Base-by-base conservation (phyloP, 495 filamentous ascomycete species). In the Lasiosphaeris hirsuta region DNA sequence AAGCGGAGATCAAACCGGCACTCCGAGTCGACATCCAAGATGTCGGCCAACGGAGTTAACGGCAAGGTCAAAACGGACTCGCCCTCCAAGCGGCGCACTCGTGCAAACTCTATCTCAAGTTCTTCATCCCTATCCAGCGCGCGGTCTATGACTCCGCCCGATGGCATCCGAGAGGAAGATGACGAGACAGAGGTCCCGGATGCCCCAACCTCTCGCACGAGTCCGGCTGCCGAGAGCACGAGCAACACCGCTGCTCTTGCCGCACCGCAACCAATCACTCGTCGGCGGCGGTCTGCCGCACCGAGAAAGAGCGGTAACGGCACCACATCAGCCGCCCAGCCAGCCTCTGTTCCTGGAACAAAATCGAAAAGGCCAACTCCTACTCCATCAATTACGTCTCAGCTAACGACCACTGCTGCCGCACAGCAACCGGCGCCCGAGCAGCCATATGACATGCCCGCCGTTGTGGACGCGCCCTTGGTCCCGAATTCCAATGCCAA, bases 261-360 rank as follows among this genome's bases (percentile, higher is more conserved):
- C 11, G 48, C 42, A 42, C 47, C 45, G 11, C 62, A 63, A 50
- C 67, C 68, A 62, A 63, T 71, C 40, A 67, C 59, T 52, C 63
- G 61, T 54, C 64, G 62, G 41, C 65, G 65, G 34, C 60, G 66
- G 23, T 62, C 63, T 43, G 56, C 56, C 50, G 67, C 63, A 46
- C 42, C 62, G 40, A 61, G 63, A 52, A 76, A 72, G 60, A 67
- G 65, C 66, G 64, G 68, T 51, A 73, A 71, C 40, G 70, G 63
- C 54, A 37, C 67, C 58, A 51, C 61, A 17, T 52, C 72, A 54
- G 41, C 55, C 58, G 57, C 44, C 64, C 46, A 36, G 36, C 8
- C 49, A 39, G 23, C 48, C 10, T 52, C 41, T 34, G 34, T 33
- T 48, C 47, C 52, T 19, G 56, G 56, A 10, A 35, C 57, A 47